Evolutionary conservation across 169 alveolate species (phyloP).

Genomic region (Plasmodium malariae): DNA sequence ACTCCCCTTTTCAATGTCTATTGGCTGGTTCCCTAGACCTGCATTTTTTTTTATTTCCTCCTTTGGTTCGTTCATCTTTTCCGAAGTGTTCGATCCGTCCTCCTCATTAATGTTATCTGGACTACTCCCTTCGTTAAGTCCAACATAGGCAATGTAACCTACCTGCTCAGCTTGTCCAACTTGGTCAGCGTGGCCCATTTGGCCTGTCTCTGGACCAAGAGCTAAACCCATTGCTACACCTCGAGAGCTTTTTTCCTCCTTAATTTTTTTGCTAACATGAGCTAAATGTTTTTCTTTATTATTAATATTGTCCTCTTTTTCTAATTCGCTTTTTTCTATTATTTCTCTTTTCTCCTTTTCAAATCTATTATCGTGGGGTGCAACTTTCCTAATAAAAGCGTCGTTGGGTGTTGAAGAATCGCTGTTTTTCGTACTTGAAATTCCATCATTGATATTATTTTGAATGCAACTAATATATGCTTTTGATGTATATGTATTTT

Average conservation of each 20-base stretch:
- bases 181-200: background rate
- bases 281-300: conserved; percentile 7
- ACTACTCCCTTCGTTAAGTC: no score
- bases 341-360: conserved; percentile 11
- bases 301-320: background rate
- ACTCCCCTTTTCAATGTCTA: no score
- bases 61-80: no score
- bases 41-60: no score
- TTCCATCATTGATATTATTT: background rate
- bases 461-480: background rate
- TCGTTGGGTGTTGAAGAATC: background rate
- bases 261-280: conserved; percentile 10
- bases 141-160: no score
- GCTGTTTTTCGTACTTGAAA: background rate
- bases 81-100: no score
- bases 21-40: no score
- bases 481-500: background rate
- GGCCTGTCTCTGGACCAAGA: no score
- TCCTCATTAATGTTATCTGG: no score
- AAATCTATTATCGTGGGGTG: background rate
- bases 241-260: background rate
- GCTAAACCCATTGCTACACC: no score
- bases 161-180: background rate
- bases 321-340: conserved; percentile 20
- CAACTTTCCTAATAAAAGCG: background rate